These are phyloP conservation scores for Marasmius tenuissimus DNA, from an alignment of 1,284 basidiomycete genomes.

Conservation along the genomic window DNA sequence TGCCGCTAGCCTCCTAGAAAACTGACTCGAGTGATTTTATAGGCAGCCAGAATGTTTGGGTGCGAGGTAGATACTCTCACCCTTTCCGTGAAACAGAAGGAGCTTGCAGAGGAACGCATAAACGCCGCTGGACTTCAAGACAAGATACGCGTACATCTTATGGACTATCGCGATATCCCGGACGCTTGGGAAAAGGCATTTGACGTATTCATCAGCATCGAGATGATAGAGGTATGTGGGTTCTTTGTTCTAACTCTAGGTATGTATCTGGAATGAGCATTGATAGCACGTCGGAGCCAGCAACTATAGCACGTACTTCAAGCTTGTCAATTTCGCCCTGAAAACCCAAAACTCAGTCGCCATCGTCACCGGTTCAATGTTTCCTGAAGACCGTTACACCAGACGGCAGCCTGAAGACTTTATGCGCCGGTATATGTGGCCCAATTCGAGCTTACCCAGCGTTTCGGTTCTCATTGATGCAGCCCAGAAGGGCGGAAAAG, in stretches of 20 bases:
- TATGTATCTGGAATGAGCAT: constrained; percentile 5
- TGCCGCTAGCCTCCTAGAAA: constrained; percentile 4
- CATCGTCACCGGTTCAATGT: constrained; percentile 80
- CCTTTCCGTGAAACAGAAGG: constrained; percentile 84
- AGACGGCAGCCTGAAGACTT: constrained; percentile 83
- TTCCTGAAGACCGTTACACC: constrained; percentile 77
- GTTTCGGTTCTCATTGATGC: constrained; percentile 72
- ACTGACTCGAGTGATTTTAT: neutral
- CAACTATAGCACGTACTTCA: constrained; percentile 76
- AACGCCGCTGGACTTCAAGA: constrained; percentile 67
- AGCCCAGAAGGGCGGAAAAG: constrained; percentile 63
- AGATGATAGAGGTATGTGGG: constrained; percentile 81
- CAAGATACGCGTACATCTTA: constrained; percentile 78
- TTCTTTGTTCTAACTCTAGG: constrained; percentile 12
- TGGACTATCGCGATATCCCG: constrained; percentile 86
- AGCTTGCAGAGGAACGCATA: constrained; percentile 81
- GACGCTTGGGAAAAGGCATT: constrained; percentile 75
- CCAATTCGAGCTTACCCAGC: constrained; percentile 84
- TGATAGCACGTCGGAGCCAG: constrained; percentile 67
- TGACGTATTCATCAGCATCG: constrained; percentile 86
- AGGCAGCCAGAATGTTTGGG: constrained; percentile 68
- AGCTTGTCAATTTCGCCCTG: constrained; percentile 77
- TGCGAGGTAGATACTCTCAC: constrained; percentile 89
- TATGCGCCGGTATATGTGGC: constrained; percentile 92
- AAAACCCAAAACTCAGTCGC: constrained; percentile 69